A percentile compares a stretch with the other conserved stretches of the same genome.
Conservation (phyloP, 345 rosid species). For the Pugionium dolabratum region DNA sequence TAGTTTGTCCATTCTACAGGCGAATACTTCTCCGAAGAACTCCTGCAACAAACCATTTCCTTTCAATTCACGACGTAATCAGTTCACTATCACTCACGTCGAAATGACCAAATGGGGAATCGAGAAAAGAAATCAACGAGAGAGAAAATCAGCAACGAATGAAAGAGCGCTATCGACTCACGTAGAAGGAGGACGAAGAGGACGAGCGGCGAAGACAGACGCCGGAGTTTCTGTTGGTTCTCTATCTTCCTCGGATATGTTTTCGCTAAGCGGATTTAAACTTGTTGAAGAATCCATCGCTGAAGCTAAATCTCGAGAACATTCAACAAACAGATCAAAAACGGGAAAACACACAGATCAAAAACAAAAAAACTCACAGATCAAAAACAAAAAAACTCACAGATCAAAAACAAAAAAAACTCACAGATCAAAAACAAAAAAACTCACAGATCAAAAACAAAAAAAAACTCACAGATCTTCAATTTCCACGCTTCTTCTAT, state of each 20-base stretch:
- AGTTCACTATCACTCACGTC: slow-evolving; percentile 3
- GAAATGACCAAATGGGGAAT: not conserved
- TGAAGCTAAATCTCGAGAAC: not conserved
- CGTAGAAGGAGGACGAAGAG: slow-evolving; percentile 66
- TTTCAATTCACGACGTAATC: not conserved
- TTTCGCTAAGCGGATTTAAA: slow-evolving; percentile 59
- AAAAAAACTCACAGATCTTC: slow-evolving; percentile 22
- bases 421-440: no score
- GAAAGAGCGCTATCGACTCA: slow-evolving; percentile 30
- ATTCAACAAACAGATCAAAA: not conserved
- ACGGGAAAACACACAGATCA: not conserved
- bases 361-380: no score
- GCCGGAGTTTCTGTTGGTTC: slow-evolving; percentile 39
- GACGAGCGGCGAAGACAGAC: slow-evolving; percentile 59
- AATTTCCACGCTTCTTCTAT: slow-evolving; percentile 2
- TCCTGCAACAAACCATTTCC: slow-evolving; percentile 42
- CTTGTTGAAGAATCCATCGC: slow-evolving; percentile 52
- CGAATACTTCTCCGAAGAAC: slow-evolving; percentile 54
- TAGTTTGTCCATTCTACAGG: slow-evolving; percentile 70
- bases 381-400: not conserved
- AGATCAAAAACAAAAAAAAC: no score
- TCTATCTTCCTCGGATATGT: slow-evolving; percentile 36
- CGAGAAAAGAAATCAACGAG: slow-evolving; percentile 2
- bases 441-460: slow-evolving; percentile 19
- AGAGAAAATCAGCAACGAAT: not conserved